Evolutionary conservation across 1,139 yeast species (phyloP).

Genomic region (Insectozyma bohioensis): DNA sequence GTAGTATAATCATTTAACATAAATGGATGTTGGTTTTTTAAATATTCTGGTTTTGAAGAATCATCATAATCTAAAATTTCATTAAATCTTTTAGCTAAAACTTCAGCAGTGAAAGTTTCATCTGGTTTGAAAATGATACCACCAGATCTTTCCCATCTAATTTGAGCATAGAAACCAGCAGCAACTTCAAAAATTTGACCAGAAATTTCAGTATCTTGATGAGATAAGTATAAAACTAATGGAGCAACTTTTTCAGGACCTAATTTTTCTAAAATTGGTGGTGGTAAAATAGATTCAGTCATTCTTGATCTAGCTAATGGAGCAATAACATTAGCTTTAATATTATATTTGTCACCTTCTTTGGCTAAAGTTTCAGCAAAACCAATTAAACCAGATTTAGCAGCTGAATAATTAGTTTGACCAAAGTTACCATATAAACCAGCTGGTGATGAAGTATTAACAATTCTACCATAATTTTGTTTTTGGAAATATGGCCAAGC

Average conservation of each 20-base stretch:
- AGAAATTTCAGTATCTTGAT: conserved; percentile 56
- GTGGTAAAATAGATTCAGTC: conserved; percentile 90
- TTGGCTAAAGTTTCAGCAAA: conserved; percentile 92
- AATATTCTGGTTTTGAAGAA: conserved; percentile 50
- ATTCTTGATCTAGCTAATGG: conserved; percentile 94
- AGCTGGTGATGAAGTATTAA: conserved; percentile 95
- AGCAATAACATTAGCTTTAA: conserved; percentile 82
- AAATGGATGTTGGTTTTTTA: conserved; percentile 64
- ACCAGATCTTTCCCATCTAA: conserved; percentile 92
- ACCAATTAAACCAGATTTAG: conserved; percentile 87
- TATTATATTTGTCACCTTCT: conserved; percentile 87
- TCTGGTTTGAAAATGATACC: conserved; percentile 86
- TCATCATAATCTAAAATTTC: conserved; percentile 64
- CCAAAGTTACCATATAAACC: conserved; percentile 97
- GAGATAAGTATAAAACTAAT: conserved; percentile 76
- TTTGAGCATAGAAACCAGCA: conserved; percentile 89
- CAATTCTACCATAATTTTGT: conserved; percentile 83
- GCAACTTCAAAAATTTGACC: conserved; percentile 91
- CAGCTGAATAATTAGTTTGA: conserved; percentile 94
- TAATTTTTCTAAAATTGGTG: conserved; percentile 75
- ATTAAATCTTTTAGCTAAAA: conserved; percentile 68
- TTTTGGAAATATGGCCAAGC: conserved; percentile 91
- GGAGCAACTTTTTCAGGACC: conserved; percentile 92
- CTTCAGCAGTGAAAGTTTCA: conserved; percentile 76
- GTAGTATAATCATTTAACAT: conserved; percentile 59